Evolutionary conservation across 805 yeast species (phyloP), one percentile per base, ranked within the genome.

Genomic region (Kodamaea laetipori): DNA sequence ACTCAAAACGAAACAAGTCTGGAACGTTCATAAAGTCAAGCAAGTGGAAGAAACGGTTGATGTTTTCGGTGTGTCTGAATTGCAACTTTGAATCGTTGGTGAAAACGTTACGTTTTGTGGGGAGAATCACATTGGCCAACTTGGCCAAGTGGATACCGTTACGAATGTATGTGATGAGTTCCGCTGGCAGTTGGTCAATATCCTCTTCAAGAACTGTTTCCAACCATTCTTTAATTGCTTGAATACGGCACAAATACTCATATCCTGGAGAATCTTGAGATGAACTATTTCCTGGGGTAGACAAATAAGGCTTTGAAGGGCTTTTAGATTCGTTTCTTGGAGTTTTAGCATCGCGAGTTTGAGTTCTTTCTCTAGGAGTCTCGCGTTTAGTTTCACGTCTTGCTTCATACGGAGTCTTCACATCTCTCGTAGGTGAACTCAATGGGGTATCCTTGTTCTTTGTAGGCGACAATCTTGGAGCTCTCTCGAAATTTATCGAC

Each of bases 61-160:
- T 92, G 60, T 94, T 94, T 58, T 94, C 97, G 0, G 96, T 88
- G 61, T 89, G 96, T 49, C 86, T 81, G 70, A 88, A 94, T 60
- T 89, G 90, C 30, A 90, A 72, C 58, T 69, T 58, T 44, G 58
- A 52, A 51, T 71, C 86, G 53, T 76, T 76, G 38, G 80, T 80
- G 54, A 77, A 85, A 59, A 60, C 78, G 62, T 51, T 71, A 68
- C 38, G 81, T 81, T 41, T 67, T 0, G 78, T 74, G 0, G 97
- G 92, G 37, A 84, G 79, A 42, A 94, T 81, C 2, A 71, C 76
- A 52, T 80, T 78, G 6, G 95, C 82, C 32, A 92, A 63, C 56
- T 86, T 81, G 2, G 97, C 97, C 26, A 94, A 67, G 34, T 81
- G 72, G 1, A 90, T 90, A 50, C 99, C 99, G 64, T 92, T 85